Evolutionary conservation across 2,329 filamentous ascomycete species (phyloP).

Genomic region (Exophiala spinifera): DNA sequence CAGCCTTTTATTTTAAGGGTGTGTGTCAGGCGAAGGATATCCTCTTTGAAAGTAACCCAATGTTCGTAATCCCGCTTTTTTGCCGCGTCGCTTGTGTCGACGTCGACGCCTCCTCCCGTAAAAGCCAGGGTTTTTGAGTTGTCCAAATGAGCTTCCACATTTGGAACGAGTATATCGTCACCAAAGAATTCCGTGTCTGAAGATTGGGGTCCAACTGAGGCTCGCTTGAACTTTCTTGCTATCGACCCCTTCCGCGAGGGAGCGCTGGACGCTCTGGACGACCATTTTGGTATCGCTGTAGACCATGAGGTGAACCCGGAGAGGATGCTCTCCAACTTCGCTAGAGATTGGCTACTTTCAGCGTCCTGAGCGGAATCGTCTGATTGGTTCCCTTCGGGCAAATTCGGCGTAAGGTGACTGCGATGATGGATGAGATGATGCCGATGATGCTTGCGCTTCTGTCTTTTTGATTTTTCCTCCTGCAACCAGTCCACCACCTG

Average conservation of each 20-base stretch:
- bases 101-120: constrained; percentile 52
- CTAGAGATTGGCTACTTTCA: constrained; percentile 59
- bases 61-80: constrained; percentile 68
- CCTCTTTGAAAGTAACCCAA: constrained; percentile 85
- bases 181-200: constrained; percentile 77
- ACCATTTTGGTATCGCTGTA: constrained; percentile 22
- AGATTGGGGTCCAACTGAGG: constrained; percentile 55
- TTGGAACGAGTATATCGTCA: constrained; percentile 82
- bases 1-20: constrained; percentile 89
- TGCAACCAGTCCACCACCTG: constrained; percentile 83
- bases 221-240: constrained; percentile 39
- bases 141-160: constrained; percentile 79
- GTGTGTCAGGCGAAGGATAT: constrained; percentile 84
- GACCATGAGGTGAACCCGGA: constrained; percentile 38
- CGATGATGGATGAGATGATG: constrained; percentile 39
- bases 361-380: constrained; percentile 4
- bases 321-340: constrained; percentile 73
- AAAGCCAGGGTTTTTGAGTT: constrained; percentile 87
- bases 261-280: constrained; percentile 28
- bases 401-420: constrained; percentile 33
- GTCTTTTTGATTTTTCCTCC: constrained; percentile 69
- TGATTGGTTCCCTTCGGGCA: constrained; percentile 25
- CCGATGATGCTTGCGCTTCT: constrained; percentile 50
- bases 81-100: constrained; percentile 46
- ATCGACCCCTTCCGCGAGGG: constrained; percentile 42